Evolutionary conservation across 2,329 filamentous ascomycete species (phyloP), one percentile per base, ranked within the genome.

Genomic region (Aplosporella prunicola): DNA sequence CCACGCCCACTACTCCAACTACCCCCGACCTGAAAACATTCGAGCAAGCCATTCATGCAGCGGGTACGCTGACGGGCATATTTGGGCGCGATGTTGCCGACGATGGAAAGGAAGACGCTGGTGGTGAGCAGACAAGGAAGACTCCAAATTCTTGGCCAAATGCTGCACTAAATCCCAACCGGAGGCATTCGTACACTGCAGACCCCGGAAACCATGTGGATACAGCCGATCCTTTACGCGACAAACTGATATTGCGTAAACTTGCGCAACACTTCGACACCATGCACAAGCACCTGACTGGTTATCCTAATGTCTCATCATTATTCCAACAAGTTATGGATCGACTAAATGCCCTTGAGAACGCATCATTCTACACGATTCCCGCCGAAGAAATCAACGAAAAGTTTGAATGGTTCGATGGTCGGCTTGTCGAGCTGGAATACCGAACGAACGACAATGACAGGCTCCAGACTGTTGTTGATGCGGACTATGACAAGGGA

Each of bases 341-440:
- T 35, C 76, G 83, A 2, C 56, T 89, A 9, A 78, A 83, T 32
- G 64, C 67, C 39, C 65, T 88, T 5, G 83, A 89, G 57, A 82
- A 71, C 34, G 66, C 72, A 2, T 86, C 80, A 0, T 83, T 86
- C 49, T 75, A 76, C 16, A 68, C 74, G 28, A 67, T 70, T 13
- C 70, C 71, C n/a, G 71, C 81, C 32, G 81, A 86, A 15, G 78
- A 82, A 24, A 74, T 82, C 32, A 65, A 77, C 13, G 79, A 84
- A 14, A 76, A 72, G 37, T 71, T 82, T 47, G 81, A 86, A 22
- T 61, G 74, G 32, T 56, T 74, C 29, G 82, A 87, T 45, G 67
- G 77, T 7, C 73, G 81, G 15, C 64, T 87, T 6, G 71, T 76
- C 1, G 81, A 87, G 24, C 63, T 87, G 5, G 82, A 87, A 54